These are phyloP conservation scores for Effrenium voratum DNA, from an alignment of 73 alveolate genomes.

Conservation along the genomic window DNA sequence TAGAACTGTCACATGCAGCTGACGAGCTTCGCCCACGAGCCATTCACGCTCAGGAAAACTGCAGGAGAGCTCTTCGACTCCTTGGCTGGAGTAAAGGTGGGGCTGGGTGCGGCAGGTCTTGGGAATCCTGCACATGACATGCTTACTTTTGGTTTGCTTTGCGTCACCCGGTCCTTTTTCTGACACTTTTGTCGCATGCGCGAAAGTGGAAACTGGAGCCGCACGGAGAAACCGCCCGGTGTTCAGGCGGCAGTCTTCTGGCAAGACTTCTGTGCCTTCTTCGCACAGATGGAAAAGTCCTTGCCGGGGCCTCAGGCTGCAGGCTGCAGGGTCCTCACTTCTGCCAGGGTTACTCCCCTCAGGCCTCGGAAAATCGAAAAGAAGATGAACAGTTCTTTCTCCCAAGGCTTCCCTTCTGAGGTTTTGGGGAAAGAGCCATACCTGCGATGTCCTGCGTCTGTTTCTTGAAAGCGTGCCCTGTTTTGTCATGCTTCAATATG, in stretches of 20 bases:
- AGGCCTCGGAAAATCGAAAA: too few species aligned
- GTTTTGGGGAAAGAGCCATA: too few species aligned
- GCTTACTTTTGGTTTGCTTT: background rate
- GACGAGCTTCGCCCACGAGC: background rate
- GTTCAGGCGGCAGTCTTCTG: conserved; percentile 48
- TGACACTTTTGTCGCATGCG: background rate
- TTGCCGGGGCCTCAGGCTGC: background rate
- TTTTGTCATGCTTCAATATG: too few species aligned
- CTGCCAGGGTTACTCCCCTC: background rate
- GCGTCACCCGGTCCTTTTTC: background rate
- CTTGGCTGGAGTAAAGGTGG: conserved; percentile 68
- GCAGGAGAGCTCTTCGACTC: conserved; percentile 61
- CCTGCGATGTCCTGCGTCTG: too few species aligned
- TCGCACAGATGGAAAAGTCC: conserved; percentile 79
- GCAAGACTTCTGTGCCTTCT: conserved; percentile 77
- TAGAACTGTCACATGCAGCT: background rate
- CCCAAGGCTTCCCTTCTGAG: too few species aligned
- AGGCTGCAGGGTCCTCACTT: background rate
- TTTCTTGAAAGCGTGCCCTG: too few species aligned
- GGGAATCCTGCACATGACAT: background rate
- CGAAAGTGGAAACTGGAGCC: background rate
- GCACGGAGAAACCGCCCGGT: background rate
- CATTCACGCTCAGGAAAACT: conserved; percentile 9
- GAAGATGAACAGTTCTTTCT: too few species aligned
- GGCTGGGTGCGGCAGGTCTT: background rate